Evolutionary conservation across 2,329 filamentous ascomycete genomes (phyloP).

Genomic region (Tricladium varicosporioides): DNA sequence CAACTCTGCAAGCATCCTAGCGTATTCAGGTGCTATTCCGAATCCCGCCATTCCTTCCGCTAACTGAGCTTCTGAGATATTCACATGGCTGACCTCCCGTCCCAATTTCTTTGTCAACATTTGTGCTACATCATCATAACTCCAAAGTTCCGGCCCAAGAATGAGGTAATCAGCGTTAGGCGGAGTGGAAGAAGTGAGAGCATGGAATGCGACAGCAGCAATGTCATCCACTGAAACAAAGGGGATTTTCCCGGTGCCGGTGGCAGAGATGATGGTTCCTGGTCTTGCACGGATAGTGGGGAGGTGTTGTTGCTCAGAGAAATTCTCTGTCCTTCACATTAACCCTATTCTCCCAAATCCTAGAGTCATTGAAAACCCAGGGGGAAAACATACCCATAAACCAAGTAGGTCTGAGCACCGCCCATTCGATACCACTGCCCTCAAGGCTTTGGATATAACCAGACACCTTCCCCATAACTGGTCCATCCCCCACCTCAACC

Average conservation of each 20-base stretch:
- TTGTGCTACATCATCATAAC: slow-evolving; percentile 32
- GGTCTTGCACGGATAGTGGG: slow-evolving; percentile 38
- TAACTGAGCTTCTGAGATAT: slow-evolving; percentile 18
- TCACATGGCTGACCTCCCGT: slow-evolving; percentile 19
- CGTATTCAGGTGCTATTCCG: slow-evolving; percentile 18
- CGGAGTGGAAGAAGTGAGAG: slow-evolving; percentile 38
- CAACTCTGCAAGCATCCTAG: slow-evolving; percentile 17
- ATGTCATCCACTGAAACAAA: slow-evolving; percentile 48
- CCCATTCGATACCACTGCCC: slow-evolving; percentile 39
- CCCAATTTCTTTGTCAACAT: slow-evolving; percentile 18
- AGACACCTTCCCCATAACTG: slow-evolving; percentile 38
- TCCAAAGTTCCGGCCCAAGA: slow-evolving; percentile 34
- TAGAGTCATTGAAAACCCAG: neutral
- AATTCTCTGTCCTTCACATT: slow-evolving; percentile 40
- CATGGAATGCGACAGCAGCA: slow-evolving; percentile 42
- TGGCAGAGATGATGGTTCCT: slow-evolving; percentile 41
- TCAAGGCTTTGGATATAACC: slow-evolving; percentile 36
- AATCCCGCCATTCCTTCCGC: slow-evolving; percentile 8
- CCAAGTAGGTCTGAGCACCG: slow-evolving; percentile 46
- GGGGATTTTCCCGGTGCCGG: slow-evolving; percentile 43
- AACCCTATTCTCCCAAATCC: neutral
- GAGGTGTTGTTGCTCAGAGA: slow-evolving; percentile 36
- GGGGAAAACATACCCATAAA: slow-evolving; percentile 41
- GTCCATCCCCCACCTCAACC: slow-evolving; percentile 36
- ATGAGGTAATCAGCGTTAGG: slow-evolving; percentile 41